Conservation (phyloP, 2,329 filamentous ascomycete genomes). For the Exophiala lecanii-corni region DNA sequence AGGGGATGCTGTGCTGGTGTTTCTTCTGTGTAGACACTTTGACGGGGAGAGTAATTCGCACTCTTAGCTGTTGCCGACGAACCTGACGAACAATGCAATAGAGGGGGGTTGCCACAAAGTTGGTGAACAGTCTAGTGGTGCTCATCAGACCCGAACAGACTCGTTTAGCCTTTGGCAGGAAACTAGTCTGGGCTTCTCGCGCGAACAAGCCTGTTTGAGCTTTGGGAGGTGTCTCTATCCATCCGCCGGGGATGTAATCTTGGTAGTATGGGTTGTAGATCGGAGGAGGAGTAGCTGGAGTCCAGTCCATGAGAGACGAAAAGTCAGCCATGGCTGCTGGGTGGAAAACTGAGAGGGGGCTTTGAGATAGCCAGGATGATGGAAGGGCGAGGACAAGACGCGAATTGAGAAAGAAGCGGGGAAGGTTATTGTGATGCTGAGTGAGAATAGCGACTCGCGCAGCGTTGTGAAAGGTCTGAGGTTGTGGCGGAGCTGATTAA, state of each 20-base stretch:
- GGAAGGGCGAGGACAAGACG: neutral
- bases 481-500: no score
- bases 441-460: no score
- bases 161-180: conserved; percentile 14
- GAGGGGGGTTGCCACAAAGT: conserved; percentile 10
- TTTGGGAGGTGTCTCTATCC: conserved; percentile 11
- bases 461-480: no score
- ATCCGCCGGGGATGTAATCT: conserved; percentile 21
- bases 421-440: neutral
- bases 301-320: conserved; percentile 23
- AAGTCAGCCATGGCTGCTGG: conserved; percentile 23
- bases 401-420: conserved; percentile 3
- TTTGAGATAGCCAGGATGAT: conserved; percentile 1
- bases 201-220: conserved; percentile 12
- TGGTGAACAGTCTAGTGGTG: conserved; percentile 4
- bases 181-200: conserved; percentile 7
- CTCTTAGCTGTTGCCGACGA: conserved; percentile 5
- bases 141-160: conserved; percentile 12
- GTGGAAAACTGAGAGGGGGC: neutral
- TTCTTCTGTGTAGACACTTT: no score
- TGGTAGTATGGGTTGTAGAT: conserved; percentile 14
- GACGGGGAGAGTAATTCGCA: no score
- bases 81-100: conserved; percentile 16
- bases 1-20: no score
- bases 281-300: conserved; percentile 16